Conservation (phyloP, 768 basidiomycete species). For the Cystofilobasidium macerans region DNA sequence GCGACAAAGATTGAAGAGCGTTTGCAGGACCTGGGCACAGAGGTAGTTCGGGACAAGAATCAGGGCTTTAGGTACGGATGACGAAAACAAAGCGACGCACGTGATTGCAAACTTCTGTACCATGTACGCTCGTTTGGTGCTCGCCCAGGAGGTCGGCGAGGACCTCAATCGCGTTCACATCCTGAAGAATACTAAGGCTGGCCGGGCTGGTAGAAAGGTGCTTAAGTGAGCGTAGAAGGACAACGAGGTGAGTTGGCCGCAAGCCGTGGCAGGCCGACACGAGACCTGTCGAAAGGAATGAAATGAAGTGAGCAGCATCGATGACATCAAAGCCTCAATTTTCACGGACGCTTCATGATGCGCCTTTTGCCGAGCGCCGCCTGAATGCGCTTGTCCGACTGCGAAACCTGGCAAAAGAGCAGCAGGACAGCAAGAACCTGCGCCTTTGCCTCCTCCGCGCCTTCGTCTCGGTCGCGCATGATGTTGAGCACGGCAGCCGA, state of each 20-base stretch:
- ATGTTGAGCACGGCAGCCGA: conserved; percentile 81
- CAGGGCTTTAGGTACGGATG: not conserved
- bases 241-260: conserved; percentile 75
- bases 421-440: conserved; percentile 80
- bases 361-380: conserved; percentile 84
- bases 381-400: conserved; percentile 83
- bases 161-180: conserved; percentile 86
- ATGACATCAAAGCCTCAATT: not conserved
- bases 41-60: not conserved
- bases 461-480: conserved; percentile 51
- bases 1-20: conserved; percentile 90
- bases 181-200: conserved; percentile 83
- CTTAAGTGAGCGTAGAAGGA: conserved; percentile 87
- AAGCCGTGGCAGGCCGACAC: conserved; percentile 76
- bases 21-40: conserved; percentile 57
- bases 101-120: conserved; percentile 90
- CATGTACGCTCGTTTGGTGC: conserved; percentile 63
- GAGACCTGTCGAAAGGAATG: conserved; percentile 48
- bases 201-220: conserved; percentile 89
- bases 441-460: conserved; percentile 57
- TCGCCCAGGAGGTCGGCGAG: conserved; percentile 75
- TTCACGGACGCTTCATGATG: conserved; percentile 67
- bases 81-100: conserved; percentile 37
- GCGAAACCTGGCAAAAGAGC: conserved; percentile 92
- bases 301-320: not conserved